Evolutionary conservation across 306 rosid genomes (phyloP).

Genomic region (Arachis hypogaea): DNA sequence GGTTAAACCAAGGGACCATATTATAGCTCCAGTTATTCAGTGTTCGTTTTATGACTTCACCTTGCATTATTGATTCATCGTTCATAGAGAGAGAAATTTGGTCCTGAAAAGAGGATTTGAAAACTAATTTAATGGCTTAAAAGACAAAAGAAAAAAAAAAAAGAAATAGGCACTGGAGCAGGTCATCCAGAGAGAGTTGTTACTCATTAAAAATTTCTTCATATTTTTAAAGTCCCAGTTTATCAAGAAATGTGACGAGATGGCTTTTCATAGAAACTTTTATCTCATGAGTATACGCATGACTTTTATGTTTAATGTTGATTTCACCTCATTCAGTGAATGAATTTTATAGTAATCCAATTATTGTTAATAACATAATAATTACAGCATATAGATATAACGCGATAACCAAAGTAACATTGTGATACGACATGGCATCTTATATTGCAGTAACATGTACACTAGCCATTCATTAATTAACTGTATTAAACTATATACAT

Average conservation of each 20-base stretch:
- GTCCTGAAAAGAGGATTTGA: not conserved
- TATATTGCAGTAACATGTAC: not conserved
- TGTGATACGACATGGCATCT: not conserved
- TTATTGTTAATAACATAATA: not conserved
- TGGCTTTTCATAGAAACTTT: too few species aligned
- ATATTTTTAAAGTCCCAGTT: not conserved
- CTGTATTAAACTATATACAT: not conserved
- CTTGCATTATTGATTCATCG: conserved; percentile 27
- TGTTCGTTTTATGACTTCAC: conserved; percentile 15
- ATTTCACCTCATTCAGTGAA: not conserved
- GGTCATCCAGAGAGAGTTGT: not conserved
- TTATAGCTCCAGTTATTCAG: conserved; percentile 19
- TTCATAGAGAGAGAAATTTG: conserved; percentile 24
- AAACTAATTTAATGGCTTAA: conserved; percentile 17
- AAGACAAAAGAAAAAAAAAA: not conserved
- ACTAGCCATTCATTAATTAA: not conserved
- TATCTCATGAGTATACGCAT: not conserved
- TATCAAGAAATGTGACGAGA: not conserved
- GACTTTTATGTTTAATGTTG: not conserved
- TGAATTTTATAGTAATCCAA: not conserved
- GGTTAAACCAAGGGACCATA: not conserved
- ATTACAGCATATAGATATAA: conserved; percentile 2
- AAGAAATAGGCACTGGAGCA: not conserved
- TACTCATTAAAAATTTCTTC: not conserved
- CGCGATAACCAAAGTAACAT: conserved; percentile 10